A percentile compares a stretch with the other conserved stretches of the same genome.
phyloP scores from a whole-genome alignment of 208 protist species.

The Acanthamoeba culbertsoni region DNA sequence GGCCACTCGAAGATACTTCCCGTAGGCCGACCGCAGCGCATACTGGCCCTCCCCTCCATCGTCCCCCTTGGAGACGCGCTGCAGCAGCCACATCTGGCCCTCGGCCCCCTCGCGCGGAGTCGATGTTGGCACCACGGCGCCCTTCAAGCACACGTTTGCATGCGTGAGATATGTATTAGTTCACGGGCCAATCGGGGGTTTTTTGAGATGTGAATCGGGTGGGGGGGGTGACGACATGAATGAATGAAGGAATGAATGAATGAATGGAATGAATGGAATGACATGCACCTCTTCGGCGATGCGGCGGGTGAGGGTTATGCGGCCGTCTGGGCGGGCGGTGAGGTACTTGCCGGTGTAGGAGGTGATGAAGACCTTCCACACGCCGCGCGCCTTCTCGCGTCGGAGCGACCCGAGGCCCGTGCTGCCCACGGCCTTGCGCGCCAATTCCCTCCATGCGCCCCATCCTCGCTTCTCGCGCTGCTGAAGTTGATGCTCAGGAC shows the following conservation, averaged over 20 bases:
- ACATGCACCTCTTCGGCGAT: not conserved
- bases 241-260: too few relatives aligned
- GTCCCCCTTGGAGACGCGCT: constrained; percentile 21
- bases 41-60: not conserved
- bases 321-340: constrained; percentile 11
- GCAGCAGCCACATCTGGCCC: constrained; percentile 41
- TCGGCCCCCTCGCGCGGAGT: not conserved
- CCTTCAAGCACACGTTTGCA: not conserved
- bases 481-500: not conserved
- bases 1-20: not conserved
- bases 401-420: constrained; percentile 10
- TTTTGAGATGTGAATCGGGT: not conserved
- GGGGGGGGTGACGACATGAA: not conserved
- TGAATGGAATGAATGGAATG: not conserved
- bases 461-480: not conserved
- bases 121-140: not conserved
- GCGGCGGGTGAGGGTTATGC: not conserved
- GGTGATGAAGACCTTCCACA: constrained; percentile 52
- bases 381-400: constrained; percentile 13
- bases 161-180: not conserved
- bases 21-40: not conserved
- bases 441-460: not conserved
- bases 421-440: constrained; percentile 1
- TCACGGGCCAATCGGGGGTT: not conserved
- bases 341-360: constrained; percentile 31